Percentiles rank a stretch among this genome's conserved stretches.
These are phyloP conservation scores for Seiridium unicorne DNA, from an alignment of 2,329 filamentous ascomycete genomes.

Conservation along the genomic window DNA sequence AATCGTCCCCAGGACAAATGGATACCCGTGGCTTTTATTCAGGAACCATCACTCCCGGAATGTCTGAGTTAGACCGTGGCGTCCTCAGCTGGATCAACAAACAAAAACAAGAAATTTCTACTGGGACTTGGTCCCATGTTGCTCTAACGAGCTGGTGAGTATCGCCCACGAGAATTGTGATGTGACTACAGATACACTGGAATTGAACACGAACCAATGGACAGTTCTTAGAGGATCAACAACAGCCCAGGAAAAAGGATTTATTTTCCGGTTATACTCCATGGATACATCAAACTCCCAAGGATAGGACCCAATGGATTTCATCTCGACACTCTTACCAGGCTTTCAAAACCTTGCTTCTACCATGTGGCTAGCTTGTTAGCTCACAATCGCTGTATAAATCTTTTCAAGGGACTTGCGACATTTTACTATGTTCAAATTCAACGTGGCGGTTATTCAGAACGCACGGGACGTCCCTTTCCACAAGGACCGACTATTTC, in stretches of 20 bases:
- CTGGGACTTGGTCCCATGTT: not conserved
- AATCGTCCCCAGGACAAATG: constrained; percentile 8
- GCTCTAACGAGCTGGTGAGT: constrained; percentile 31
- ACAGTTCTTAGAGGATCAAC: not conserved
- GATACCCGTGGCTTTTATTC: not conserved
- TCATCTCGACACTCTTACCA: not conserved
- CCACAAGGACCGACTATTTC: too few relatives aligned
- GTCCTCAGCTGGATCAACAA: constrained; percentile 27
- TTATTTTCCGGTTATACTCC: not conserved
- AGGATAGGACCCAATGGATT: not conserved
- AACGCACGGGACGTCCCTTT: too few relatives aligned
- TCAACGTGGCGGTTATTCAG: too few relatives aligned
- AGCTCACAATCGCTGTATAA: too few relatives aligned
- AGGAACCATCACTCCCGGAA: constrained; percentile 2
- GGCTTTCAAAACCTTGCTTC: too few relatives aligned
- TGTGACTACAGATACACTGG: constrained; percentile 20
- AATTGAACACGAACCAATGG: constrained; percentile 2
- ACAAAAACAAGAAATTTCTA: constrained; percentile 15
- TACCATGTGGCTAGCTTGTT: too few relatives aligned
- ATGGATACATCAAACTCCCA: not conserved
- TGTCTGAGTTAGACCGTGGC: constrained; percentile 13
- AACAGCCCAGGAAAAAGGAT: not conserved
- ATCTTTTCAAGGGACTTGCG: not conserved
- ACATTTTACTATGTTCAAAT: not conserved
- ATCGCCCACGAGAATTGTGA: constrained; percentile 28